These are phyloP conservation scores for Cocos nucifera DNA, from an alignment of 176 grass and related monocot species.

Conservation along the genomic window DNA sequence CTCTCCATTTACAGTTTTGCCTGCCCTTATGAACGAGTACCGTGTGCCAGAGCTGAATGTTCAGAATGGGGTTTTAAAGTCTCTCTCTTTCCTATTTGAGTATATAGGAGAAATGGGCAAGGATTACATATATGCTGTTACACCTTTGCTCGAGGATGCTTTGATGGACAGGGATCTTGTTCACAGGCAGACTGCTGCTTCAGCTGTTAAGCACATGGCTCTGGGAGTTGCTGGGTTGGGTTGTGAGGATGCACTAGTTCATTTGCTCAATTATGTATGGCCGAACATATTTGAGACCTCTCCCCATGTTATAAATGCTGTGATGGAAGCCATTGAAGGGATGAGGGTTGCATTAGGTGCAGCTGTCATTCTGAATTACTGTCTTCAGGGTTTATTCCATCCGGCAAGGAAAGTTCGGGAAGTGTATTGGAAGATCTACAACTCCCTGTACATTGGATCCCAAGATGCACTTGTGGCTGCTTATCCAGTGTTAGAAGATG, in stretches of 20 bases:
- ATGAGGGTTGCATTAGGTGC: constrained; percentile 93
- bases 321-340: constrained; percentile 90
- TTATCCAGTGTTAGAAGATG: constrained; percentile 61
- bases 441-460: constrained; percentile 77
- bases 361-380: constrained; percentile 86
- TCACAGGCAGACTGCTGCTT: constrained; percentile 90
- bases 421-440: constrained; percentile 99
- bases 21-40: constrained; percentile 94
- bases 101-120: constrained; percentile 99
- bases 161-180: constrained; percentile 95
- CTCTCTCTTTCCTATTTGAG: constrained; percentile 93
- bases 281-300: constrained; percentile 97
- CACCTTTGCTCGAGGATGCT: constrained; percentile 93
- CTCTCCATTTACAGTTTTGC: constrained; percentile 86
- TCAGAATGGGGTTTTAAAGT: constrained; percentile 95
- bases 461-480: constrained; percentile 86
- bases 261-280: constrained; percentile 94
- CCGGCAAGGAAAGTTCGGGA: constrained; percentile 90
- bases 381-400: constrained; percentile 93
- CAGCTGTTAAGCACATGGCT: constrained; percentile 95
- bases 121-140: constrained; percentile 94
- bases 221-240: constrained; percentile 87
- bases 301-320: constrained; percentile 91
- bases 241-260: constrained; percentile 94
- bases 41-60: constrained; percentile 89